Percentiles rank a stretch among this genome's conserved stretches.
Evolutionary conservation across 495 filamentous ascomycete species (phyloP).

Genomic region (Corynascus novoguineensis): DNA sequence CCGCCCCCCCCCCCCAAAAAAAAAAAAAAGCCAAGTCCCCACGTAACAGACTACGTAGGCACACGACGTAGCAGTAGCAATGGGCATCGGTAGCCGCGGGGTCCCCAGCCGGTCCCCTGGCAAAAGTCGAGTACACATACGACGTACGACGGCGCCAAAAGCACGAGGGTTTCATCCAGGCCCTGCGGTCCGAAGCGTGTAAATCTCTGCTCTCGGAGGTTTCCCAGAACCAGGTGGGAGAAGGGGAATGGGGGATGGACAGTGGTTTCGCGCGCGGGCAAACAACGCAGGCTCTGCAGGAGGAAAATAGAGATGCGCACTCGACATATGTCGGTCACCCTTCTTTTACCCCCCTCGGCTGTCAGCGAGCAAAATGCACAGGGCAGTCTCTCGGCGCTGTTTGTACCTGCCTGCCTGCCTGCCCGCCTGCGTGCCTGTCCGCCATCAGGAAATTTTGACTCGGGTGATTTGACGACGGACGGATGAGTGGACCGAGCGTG

Average conservation of each 20-base stretch:
- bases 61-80: not conserved
- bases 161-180: constrained; percentile 24
- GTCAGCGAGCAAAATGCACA: no score
- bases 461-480: not conserved
- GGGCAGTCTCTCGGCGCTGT: no score
- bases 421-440: not conserved
- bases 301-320: no score
- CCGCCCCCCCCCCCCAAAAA: not conserved
- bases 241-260: not conserved
- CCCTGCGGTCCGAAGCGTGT: constrained; percentile 25
- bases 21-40: no score
- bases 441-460: not conserved
- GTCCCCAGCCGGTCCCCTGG: not conserved
- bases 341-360: no score
- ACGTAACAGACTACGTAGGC: not conserved
- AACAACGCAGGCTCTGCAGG: no score
- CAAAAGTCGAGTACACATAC: not conserved
- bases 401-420: not conserved
- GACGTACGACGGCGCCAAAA: not conserved
- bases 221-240: not conserved
- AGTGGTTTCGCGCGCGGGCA: no score
- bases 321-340: no score
- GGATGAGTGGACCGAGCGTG: not conserved
- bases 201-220: constrained; percentile 2
- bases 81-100: not conserved